Conservation (phyloP, 495 filamentous ascomycete species). For the Copromyces sp. region DNA sequence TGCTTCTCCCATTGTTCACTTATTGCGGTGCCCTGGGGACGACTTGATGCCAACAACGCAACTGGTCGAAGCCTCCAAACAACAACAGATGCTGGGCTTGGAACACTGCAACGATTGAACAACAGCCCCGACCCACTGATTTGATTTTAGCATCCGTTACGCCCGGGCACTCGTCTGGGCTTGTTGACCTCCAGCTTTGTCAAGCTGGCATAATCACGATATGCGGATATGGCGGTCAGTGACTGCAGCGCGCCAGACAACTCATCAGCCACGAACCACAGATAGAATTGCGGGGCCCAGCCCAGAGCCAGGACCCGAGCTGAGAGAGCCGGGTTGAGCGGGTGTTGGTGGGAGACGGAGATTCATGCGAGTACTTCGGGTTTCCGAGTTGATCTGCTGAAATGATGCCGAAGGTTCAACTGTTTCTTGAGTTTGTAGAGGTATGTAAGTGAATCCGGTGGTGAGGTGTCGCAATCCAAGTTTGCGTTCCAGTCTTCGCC, state of each 20-base stretch:
- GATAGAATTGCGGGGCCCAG: not conserved
- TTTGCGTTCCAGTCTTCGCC: not conserved
- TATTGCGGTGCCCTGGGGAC: not conserved
- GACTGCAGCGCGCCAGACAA: conserved; percentile 2
- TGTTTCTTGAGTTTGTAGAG: not conserved
- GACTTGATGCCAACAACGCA: not conserved
- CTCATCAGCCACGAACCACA: not conserved
- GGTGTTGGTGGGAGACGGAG: not conserved
- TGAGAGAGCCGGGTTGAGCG: not conserved
- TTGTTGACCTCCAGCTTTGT: not conserved
- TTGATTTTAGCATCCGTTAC: not conserved
- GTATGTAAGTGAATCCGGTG: not conserved
- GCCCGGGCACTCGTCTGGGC: not conserved
- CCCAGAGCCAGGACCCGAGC: not conserved
- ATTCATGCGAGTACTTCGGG: not conserved
- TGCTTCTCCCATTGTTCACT: not conserved
- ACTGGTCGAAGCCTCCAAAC: not conserved
- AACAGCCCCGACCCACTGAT: conserved; percentile 5
- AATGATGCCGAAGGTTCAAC: not conserved
- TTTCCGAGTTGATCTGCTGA: not conserved
- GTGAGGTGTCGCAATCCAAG: not conserved
- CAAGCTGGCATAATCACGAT: conserved; percentile 4
- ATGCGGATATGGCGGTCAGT: conserved; percentile 9
- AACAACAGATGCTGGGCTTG: not conserved
- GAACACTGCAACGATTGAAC: conserved; percentile 18